These are phyloP conservation scores for Dictyophora rubrovolvata DNA, from an alignment of 768 basidiomycete genomes.

Conservation along the genomic window DNA sequence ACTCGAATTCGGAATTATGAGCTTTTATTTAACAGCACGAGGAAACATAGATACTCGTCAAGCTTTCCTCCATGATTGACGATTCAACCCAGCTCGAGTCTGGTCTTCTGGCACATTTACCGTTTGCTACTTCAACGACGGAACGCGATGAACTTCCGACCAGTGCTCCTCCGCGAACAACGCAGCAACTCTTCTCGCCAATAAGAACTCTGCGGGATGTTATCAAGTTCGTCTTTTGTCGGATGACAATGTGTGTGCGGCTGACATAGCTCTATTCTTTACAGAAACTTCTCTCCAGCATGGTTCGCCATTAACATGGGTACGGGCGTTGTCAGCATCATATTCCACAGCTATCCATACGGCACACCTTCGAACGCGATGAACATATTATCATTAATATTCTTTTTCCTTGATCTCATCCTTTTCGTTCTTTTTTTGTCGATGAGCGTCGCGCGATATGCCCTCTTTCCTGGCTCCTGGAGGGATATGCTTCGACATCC, in stretches of 20 bases:
- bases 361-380: slow-evolving; percentile 31
- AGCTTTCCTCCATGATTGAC: neutral
- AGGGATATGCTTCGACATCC: slow-evolving; percentile 37
- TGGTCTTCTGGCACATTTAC: neutral
- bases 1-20: too few species aligned
- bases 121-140: neutral
- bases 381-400: slow-evolving; percentile 31
- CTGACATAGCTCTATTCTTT: neutral
- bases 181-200: neutral
- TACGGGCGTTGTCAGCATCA: slow-evolving; percentile 44
- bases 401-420: slow-evolving; percentile 50
- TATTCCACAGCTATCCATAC: slow-evolving; percentile 52
- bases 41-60: too few species aligned
- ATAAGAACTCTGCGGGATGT: slow-evolving; percentile 7
- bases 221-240: slow-evolving; percentile 9
- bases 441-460: slow-evolving; percentile 41
- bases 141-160: neutral
- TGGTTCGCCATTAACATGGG: slow-evolving; percentile 52
- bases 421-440: slow-evolving; percentile 42
- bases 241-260: neutral
- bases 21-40: too few species aligned
- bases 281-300: slow-evolving; percentile 42
- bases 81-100: neutral
- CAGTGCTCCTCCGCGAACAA: neutral
- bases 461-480: slow-evolving; percentile 40